Evolutionary conservation across 371 early-diverging fungal species (phyloP), one percentile per base, ranked within the genome.

Genomic region (Encephalitozoon hellem): DNA sequence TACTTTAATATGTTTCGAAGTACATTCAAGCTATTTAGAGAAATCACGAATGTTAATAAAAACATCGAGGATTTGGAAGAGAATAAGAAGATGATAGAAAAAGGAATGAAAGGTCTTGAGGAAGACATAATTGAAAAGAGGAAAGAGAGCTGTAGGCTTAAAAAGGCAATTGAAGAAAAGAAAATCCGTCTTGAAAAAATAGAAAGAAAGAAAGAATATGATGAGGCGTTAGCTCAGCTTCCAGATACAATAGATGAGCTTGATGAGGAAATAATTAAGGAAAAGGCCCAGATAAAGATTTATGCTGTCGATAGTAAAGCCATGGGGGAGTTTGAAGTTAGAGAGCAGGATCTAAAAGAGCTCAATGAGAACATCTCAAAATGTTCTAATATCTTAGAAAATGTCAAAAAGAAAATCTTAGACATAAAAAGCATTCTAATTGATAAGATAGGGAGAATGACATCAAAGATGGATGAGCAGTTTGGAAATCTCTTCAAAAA

Each of bases 401-500:
- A 18, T 21, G 64, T 77, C 26, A 38, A 68, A 21, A 64, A 70
- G 30, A 30, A 71, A 5, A 45, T 74, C 4, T 18, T 52, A 21
- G 12, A 21, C 0, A 51, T 42, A 34, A 67, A 26, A 43, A 15
- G 26, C 8, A 9, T 32, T 28, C 26, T 41, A 39, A 34, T 39
- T 9, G 15, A 52, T 3, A 47, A 26, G 41, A 55, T 80, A 28
- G 30, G 42, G 2, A n/a, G 43, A n/a, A 25, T 74, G 23, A 18
- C 63, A 25, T 55, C 54, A 12, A 30, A 18, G 2, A 55, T 81
- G 12, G 74, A 71, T 42, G 32, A 69, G 38, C 63, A 67, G 51
- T 82, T 82, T 71, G 1, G 9, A 45, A 15, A 53, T 39, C 68
- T 79, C 23, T 84, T 80, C 63, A 68, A 32, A 47, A 73, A 67